These are phyloP conservation scores for Selaginella tamariscina DNA, from an alignment of 75 land plant genomes.

Conservation along the genomic window DNA sequence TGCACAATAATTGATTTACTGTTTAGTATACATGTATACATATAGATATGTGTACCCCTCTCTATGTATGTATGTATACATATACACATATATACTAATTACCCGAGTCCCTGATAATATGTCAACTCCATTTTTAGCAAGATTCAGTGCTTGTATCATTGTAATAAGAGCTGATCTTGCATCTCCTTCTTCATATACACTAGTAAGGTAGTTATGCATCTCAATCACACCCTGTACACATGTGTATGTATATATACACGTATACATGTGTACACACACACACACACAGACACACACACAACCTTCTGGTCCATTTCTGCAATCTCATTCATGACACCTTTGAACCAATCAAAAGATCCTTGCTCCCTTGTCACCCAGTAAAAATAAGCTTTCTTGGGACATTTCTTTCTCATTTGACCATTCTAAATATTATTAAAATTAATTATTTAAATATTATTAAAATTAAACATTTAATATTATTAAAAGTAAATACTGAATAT, in stretches of 20 bases:
- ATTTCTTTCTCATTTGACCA: neutral
- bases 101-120: neutral
- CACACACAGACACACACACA: neutral
- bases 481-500: too few species aligned
- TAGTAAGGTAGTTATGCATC: neutral
- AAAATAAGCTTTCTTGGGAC: conserved; percentile 29
- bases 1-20: neutral
- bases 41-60: too few species aligned
- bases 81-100: neutral
- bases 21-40: neutral
- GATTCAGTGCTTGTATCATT: neutral
- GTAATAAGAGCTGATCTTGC: neutral
- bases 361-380: conserved; percentile 90
- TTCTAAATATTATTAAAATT: too few species aligned
- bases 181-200: neutral
- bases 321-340: conserved; percentile 84
- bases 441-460: too few species aligned
- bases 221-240: neutral
- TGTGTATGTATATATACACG: neutral
- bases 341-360: conserved; percentile 91
- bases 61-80: too few species aligned
- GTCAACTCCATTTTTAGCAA: neutral
- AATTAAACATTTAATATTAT: too few species aligned
- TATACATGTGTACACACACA: too few species aligned
- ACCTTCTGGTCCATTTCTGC: conserved; percentile 41